A percentile compares a stretch with the other conserved stretches of the same genome.
Conservation (phyloP, 495 filamentous ascomycete species). For the Monascus purpureus region DNA sequence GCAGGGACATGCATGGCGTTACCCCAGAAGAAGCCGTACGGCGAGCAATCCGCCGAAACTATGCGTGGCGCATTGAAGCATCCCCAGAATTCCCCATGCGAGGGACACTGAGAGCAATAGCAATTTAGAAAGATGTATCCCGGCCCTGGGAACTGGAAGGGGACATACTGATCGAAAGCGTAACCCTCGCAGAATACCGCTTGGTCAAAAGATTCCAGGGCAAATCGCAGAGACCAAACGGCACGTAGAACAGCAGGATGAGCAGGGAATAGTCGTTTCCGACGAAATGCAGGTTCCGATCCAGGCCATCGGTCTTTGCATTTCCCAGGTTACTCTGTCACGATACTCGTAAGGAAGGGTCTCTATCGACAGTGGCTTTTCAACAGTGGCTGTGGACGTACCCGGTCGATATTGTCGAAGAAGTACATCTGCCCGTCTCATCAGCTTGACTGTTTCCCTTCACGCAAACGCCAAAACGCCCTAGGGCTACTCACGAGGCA, state of each 20-base stretch:
- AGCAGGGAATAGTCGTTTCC: constrained; percentile 57
- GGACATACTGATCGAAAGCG: constrained; percentile 58
- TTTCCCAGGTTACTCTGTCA: constrained; percentile 62
- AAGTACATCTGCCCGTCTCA: too few relatives aligned
- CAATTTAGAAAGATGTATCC: too few relatives aligned
- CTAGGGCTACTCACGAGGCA: too few relatives aligned
- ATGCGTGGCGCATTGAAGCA: constrained; percentile 36
- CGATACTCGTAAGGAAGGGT: too few relatives aligned
- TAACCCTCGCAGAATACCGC: constrained; percentile 45
- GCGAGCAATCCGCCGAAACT: constrained; percentile 57
- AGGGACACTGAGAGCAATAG: too few relatives aligned
- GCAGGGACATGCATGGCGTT: not conserved
- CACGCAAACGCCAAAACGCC: too few relatives aligned
- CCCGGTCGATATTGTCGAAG: too few relatives aligned
- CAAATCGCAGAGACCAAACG: constrained; percentile 57
- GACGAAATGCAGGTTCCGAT: constrained; percentile 39
- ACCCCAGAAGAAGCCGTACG: constrained; percentile 36
- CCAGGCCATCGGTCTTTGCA: constrained; percentile 50
- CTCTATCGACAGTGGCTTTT: too few relatives aligned
- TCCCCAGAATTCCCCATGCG: too few relatives aligned
- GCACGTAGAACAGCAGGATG: constrained; percentile 63
- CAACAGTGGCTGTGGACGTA: too few relatives aligned
- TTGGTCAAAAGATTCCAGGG: constrained; percentile 55
- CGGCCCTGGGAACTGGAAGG: constrained; percentile 46
- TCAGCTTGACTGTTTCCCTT: too few relatives aligned